These are phyloP conservation scores for Geum urbanum DNA, from an alignment of 306 rosid species.

Conservation along the genomic window DNA sequence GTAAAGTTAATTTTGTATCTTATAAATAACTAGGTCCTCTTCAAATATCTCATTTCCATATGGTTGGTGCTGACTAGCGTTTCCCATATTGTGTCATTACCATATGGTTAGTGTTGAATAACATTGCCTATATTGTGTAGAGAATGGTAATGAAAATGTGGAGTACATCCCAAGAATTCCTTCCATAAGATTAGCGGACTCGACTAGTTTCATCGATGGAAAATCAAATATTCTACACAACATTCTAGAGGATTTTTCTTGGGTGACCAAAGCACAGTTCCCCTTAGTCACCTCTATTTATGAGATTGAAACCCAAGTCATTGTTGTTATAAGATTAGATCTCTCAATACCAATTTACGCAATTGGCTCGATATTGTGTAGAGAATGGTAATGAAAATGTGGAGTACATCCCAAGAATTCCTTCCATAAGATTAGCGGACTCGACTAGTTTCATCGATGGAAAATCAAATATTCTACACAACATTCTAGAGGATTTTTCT, in stretches of 20 bases:
- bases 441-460: slow-evolving; percentile 16
- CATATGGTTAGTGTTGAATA: too few species aligned
- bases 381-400: slow-evolving; percentile 26
- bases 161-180: slow-evolving; percentile 38
- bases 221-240: slow-evolving; percentile 14
- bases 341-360: slow-evolving; percentile 34
- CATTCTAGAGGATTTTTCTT: slow-evolving; percentile 8
- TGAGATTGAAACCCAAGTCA: slow-evolving; percentile 40
- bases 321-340: slow-evolving; percentile 28
- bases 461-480: slow-evolving; percentile 10
- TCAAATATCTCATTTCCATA: not conserved
- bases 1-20: too few species aligned
- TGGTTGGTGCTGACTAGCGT: not conserved
- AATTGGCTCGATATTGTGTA: slow-evolving; percentile 44
- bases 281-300: slow-evolving; percentile 31
- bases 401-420: slow-evolving; percentile 37
- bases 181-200: slow-evolving; percentile 23
- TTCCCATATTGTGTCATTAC: not conserved
- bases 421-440: slow-evolving; percentile 26
- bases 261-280: slow-evolving; percentile 37
- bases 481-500: slow-evolving; percentile 10
- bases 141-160: slow-evolving; percentile 21
- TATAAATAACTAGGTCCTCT: not conserved
- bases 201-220: slow-evolving; percentile 16
- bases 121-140: slow-evolving; percentile 14